Conservation (phyloP, 192 early-diverging fungal genomes). For the Funneliformis geosporum region DNA sequence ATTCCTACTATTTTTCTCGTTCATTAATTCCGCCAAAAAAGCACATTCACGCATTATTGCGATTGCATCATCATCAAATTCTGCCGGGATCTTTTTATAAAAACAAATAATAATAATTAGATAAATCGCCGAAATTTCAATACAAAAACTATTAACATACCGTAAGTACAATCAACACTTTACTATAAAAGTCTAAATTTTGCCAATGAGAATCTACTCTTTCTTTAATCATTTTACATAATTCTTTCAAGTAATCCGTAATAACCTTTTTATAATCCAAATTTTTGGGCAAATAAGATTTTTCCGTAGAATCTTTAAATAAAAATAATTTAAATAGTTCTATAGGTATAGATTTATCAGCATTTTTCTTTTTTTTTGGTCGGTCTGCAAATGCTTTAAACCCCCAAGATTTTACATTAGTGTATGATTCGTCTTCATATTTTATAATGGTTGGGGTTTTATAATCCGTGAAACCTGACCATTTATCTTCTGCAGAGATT, state of each 20-base stretch:
- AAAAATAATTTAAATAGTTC: constrained; percentile 24
- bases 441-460: background rate
- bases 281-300: background rate
- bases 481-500: background rate
- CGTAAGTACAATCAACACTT: background rate
- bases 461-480: background rate
- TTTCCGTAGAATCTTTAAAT: background rate
- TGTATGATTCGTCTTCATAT: background rate
- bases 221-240: background rate
- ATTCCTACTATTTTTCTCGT: background rate
- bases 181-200: background rate
- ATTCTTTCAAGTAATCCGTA: constrained; percentile 14
- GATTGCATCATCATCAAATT: background rate
- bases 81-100: background rate
- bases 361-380: background rate
- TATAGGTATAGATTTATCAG: background rate
- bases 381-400: background rate
- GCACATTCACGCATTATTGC: constrained; percentile 15
- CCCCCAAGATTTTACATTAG: background rate
- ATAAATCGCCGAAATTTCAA: background rate
- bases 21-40: background rate
- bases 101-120: background rate
- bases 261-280: background rate
- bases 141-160: background rate
- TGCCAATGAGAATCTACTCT: background rate